Conservation (phyloP, 768 basidiomycete species). For the Podaxis sp. region DNA sequence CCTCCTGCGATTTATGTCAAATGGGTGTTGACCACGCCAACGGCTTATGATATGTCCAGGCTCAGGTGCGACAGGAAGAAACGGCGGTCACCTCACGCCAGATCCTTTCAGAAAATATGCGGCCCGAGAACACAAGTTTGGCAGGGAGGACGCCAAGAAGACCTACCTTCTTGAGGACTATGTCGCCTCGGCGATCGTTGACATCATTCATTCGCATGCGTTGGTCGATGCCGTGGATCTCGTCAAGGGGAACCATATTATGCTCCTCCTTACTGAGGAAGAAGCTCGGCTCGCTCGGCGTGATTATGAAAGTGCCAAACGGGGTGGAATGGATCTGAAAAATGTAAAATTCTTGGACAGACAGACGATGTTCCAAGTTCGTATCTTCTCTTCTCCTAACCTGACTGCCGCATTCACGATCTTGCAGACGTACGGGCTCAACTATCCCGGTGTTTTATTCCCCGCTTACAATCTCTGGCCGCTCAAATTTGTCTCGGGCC, state of each 20-base stretch:
- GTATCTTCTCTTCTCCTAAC: neutral
- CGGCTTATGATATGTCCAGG: conserved; percentile 35
- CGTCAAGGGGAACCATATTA: conserved; percentile 53
- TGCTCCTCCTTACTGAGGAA: conserved; percentile 45
- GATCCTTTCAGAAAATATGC: conserved; percentile 46
- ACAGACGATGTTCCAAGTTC: conserved; percentile 49
- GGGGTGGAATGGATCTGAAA: conserved; percentile 22
- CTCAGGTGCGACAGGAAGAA: conserved; percentile 79
- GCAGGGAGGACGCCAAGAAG: conserved; percentile 53
- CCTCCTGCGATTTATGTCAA: neutral
- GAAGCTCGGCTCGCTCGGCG: conserved; percentile 36
- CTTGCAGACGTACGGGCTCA: conserved; percentile 41
- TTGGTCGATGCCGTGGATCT: conserved; percentile 59
- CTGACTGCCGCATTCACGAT: neutral
- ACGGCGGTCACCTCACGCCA: conserved; percentile 75
- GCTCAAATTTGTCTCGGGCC: conserved; percentile 72
- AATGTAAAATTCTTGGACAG: conserved; percentile 45
- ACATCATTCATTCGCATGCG: conserved; percentile 44
- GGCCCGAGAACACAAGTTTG: conserved; percentile 36
- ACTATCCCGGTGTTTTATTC: conserved; percentile 50
- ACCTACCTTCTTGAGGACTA: conserved; percentile 58
- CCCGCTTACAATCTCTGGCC: conserved; percentile 75
- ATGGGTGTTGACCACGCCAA: neutral
- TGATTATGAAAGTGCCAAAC: conserved; percentile 54
- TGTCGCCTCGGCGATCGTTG: conserved; percentile 47